phyloP scores from a whole-genome alignment of 768 basidiomycete species.

The Suillus paluster region DNA sequence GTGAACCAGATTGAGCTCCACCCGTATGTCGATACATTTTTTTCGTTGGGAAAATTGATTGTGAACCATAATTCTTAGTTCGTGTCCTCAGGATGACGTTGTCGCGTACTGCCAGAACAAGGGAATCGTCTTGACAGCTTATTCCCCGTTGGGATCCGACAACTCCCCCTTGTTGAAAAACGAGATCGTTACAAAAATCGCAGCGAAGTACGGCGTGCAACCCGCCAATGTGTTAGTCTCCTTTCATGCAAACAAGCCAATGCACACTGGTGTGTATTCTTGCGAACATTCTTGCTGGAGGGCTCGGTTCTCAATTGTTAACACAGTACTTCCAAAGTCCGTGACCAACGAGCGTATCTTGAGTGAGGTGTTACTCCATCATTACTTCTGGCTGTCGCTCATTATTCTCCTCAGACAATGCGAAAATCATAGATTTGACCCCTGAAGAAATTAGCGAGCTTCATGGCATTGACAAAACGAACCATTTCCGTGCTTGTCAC shows the following conservation, averaged over 20 bases:
- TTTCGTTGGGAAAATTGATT: background rate
- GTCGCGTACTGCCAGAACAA: slow-evolving; percentile 62
- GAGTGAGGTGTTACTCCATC: slow-evolving; percentile 35
- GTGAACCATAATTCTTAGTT: slow-evolving; percentile 36
- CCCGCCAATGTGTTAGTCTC: slow-evolving; percentile 74
- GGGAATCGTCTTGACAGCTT: slow-evolving; percentile 75
- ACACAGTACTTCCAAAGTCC: slow-evolving; percentile 71
- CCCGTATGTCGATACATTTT: slow-evolving; percentile 48
- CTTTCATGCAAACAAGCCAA: slow-evolving; percentile 69
- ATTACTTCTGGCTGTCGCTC: slow-evolving; percentile 6
- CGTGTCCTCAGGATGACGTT: slow-evolving; percentile 69
- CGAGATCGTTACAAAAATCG: slow-evolving; percentile 61
- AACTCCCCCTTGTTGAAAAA: slow-evolving; percentile 69
- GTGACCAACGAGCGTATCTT: slow-evolving; percentile 71
- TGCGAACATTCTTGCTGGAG: slow-evolving; percentile 18
- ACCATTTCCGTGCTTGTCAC: slow-evolving; percentile 67
- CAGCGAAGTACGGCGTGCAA: slow-evolving; percentile 58
- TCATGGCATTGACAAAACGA: slow-evolving; percentile 59
- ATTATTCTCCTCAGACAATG: slow-evolving; percentile 48
- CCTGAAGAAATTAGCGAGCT: slow-evolving; percentile 64
- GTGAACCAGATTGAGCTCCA: slow-evolving; percentile 84
- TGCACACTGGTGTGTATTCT: slow-evolving; percentile 49
- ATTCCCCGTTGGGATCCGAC: slow-evolving; percentile 79
- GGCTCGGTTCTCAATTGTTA: slow-evolving; percentile 3
- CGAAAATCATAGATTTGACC: slow-evolving; percentile 61